Percentiles rank a stretch among this genome's conserved stretches.
These are phyloP conservation scores for Chaetomiaceae sp. DNA, from an alignment of 2,329 filamentous ascomycete species.

Conservation along the genomic window DNA sequence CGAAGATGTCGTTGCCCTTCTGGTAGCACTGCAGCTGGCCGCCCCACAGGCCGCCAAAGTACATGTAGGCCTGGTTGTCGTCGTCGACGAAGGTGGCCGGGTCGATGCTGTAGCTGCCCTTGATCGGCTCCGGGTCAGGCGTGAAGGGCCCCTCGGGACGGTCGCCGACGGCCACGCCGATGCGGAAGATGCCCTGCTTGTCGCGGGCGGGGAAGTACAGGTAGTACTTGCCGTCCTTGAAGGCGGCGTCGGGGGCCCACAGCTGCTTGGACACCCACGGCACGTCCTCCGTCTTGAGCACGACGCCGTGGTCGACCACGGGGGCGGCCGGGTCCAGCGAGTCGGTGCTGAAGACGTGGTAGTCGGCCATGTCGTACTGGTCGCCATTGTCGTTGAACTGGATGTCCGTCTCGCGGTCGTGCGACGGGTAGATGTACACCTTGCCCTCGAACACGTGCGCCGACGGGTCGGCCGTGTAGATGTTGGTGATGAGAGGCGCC, in stretches of 20 bases:
- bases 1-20: constrained; percentile 47
- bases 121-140: constrained; percentile 58
- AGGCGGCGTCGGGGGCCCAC: constrained; percentile 73
- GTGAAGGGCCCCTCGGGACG: constrained; percentile 64
- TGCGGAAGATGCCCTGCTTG: constrained; percentile 62
- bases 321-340: constrained; percentile 47
- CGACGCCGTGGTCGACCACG: constrained; percentile 68
- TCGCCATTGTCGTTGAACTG: constrained; percentile 77
- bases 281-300: constrained; percentile 57
- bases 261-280: constrained; percentile 75
- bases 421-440: constrained; percentile 75
- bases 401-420: constrained; percentile 71
- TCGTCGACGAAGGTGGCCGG: constrained; percentile 68
- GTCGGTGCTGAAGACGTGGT: constrained; percentile 64
- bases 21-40: constrained; percentile 75
- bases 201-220: constrained; percentile 73
- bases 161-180: constrained; percentile 62
- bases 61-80: constrained; percentile 58
- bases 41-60: constrained; percentile 76
- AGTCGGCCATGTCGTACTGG: constrained; percentile 79
- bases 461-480: constrained; percentile 75
- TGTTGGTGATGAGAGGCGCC: constrained; percentile 62
- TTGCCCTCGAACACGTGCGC: constrained; percentile 72
- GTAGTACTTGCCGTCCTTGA: constrained; percentile 63
- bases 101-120: constrained; percentile 69